These are phyloP conservation scores for Quercus lobata DNA, from an alignment of 331 rosid genomes.

Conservation along the genomic window DNA sequence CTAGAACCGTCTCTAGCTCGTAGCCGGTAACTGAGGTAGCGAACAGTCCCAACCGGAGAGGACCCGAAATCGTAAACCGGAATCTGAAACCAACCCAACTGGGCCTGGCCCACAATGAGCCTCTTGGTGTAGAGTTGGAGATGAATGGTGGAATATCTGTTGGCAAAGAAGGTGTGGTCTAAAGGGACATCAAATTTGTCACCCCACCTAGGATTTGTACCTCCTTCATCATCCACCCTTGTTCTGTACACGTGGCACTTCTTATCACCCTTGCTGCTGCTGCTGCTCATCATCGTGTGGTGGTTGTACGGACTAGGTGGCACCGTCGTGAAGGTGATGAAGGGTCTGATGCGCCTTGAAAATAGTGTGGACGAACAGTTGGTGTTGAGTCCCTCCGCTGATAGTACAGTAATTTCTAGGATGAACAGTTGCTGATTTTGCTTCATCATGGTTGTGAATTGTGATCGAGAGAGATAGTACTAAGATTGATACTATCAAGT, in stretches of 20 bases:
- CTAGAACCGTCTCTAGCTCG: constrained; percentile 52
- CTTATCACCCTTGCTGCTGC: not conserved
- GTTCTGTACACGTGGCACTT: constrained; percentile 22
- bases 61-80: constrained; percentile 43
- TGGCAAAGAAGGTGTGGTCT: constrained; percentile 40
- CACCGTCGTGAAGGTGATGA: constrained; percentile 35
- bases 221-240: constrained; percentile 30
- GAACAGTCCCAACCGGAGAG: constrained; percentile 18
- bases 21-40: constrained; percentile 57
- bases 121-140: constrained; percentile 38
- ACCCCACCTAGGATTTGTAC: constrained; percentile 32
- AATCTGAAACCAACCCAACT: constrained; percentile 52
- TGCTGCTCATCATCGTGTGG: not conserved
- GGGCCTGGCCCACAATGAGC: constrained; percentile 30
- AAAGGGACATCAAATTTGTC: constrained; percentile 42
- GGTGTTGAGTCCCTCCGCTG: constrained; percentile 43
- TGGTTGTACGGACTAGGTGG: constrained; percentile 1
- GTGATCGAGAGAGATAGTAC: not conserved
- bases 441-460: not conserved
- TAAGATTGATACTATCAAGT: no score
- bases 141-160: constrained; percentile 28
- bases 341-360: constrained; percentile 32
- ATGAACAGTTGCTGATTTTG: constrained; percentile 14
- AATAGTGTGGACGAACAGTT: constrained; percentile 12
- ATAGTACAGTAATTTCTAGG: constrained; percentile 44